phyloP scores from a whole-genome alignment of 495 filamentous ascomycete species.

The Hypoxylon rickii region DNA sequence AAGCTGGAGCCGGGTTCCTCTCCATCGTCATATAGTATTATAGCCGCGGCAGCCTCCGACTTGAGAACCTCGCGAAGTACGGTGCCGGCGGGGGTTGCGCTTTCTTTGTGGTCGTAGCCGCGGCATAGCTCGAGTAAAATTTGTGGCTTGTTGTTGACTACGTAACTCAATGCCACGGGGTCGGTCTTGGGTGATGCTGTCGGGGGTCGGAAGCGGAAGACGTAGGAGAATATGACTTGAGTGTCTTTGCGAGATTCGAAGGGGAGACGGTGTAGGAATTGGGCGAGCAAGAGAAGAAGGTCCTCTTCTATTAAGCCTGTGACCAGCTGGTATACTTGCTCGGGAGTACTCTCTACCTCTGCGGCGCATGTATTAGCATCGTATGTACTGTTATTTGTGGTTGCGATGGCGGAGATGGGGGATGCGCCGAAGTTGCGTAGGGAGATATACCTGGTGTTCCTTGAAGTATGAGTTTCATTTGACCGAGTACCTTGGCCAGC shows the following conservation, averaged over 20 bases:
- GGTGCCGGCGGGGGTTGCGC: slow-evolving; percentile 88
- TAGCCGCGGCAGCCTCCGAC: slow-evolving; percentile 81
- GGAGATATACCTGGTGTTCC: slow-evolving; percentile 71
- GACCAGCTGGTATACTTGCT: slow-evolving; percentile 81
- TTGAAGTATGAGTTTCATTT: slow-evolving; percentile 84
- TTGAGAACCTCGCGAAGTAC: slow-evolving; percentile 92
- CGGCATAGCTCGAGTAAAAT: slow-evolving; percentile 85
- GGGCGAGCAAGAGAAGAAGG: slow-evolving; percentile 79
- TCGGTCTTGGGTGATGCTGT: slow-evolving; percentile 61
- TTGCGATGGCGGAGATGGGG: not conserved
- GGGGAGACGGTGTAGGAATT: slow-evolving; percentile 77
- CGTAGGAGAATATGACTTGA: slow-evolving; percentile 86
- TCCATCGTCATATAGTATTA: slow-evolving; percentile 91
- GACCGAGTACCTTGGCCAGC: slow-evolving; percentile 72
- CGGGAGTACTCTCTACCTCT: slow-evolving; percentile 86
- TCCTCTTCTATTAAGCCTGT: slow-evolving; percentile 83
- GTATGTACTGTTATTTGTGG: not conserved
- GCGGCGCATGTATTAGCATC: slow-evolving; percentile 19
- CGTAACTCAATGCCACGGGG: slow-evolving; percentile 81
- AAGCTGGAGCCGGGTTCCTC: slow-evolving; percentile 55
- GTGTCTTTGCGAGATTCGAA: slow-evolving; percentile 94
- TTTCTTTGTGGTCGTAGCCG: slow-evolving; percentile 87
- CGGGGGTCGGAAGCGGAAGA: slow-evolving; percentile 78
- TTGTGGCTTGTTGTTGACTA: slow-evolving; percentile 82
- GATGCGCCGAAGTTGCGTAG: slow-evolving; percentile 1